Base-by-base conservation (phyloP, 2,329 filamentous ascomycete genomes). In the Thermothelomyces thermophilus region DNA sequence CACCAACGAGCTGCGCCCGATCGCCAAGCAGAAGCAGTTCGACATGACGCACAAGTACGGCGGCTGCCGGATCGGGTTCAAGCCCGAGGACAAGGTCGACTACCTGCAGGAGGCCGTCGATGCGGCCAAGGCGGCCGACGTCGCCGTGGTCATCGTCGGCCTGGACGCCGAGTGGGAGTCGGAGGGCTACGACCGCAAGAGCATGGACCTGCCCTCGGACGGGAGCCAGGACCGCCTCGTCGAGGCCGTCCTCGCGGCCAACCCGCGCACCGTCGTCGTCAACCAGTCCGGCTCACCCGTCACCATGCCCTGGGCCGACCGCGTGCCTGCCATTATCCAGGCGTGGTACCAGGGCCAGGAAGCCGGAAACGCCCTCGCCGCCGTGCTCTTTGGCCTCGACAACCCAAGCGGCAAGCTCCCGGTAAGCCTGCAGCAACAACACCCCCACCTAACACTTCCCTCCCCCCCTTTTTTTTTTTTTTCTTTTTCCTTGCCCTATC, bases 151-250 rank as follows among this genome's bases (percentile, higher is more conserved):
- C 1, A 75, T 87, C 42, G 77, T 86, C 9, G 84, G 84, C 1
- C 71, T 87, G 1, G 84, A 87, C 62, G 79, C 79, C 5, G 84
- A 88, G 63, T 88, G 83, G 83, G 84, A 88, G 62, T 86, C 83
- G 1, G 84, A 87, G 64, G 84, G 84, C 1, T 85, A 85, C 52
- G 84, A 87, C 61, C 75, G 83, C 41, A 69, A 73, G 49, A 77
- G 71, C 48, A 79, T 83, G 76, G 76, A 80, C 54, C 68, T 84
- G 4, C 79, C 80, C 31, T 69, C 68, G 24, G 68, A 75, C 53
- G 77, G 71, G 39, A 77, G 70, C 62, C 78, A 83, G 58, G 82
- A 87, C 61, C 74, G 76, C 33, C 73, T 87, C 4, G 73, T 87
- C 48, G 73, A 79, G 42, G 80, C 80, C 1, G 73, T 87, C 0